These are phyloP conservation scores for Ustilago vetiveriae DNA, from an alignment of 1,284 basidiomycete genomes.

Conservation along the genomic window DNA sequence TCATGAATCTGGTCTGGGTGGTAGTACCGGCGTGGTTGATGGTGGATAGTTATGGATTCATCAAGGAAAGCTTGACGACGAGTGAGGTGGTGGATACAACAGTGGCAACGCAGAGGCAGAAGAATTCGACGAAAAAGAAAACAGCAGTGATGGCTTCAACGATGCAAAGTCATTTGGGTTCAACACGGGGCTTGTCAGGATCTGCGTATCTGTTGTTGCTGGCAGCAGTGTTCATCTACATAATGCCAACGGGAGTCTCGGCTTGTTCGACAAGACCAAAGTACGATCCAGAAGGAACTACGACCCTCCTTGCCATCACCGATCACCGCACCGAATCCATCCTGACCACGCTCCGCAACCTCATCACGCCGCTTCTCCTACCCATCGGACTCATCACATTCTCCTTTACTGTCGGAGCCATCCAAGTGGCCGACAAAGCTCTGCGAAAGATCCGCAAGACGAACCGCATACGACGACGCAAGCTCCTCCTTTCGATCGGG, in stretches of 20 bases:
- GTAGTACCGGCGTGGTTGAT: conserved; percentile 39
- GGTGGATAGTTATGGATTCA: conserved; percentile 28
- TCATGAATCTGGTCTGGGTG: conserved; percentile 50
- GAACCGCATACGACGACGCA: conserved; percentile 25
- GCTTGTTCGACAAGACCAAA: neutral
- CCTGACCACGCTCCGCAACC: conserved; percentile 1
- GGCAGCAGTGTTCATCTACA: conserved; percentile 16
- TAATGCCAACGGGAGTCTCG: conserved; percentile 17
- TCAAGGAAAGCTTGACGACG: conserved; percentile 6
- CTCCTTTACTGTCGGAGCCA: conserved; percentile 22
- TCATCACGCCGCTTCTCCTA: conserved; percentile 20
- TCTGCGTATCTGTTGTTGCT: conserved; percentile 27
- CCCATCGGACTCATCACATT: conserved; percentile 26
- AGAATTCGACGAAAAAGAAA: neutral
- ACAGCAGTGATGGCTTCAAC: neutral
- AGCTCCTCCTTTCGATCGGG: conserved; percentile 19
- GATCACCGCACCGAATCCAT: conserved; percentile 1
- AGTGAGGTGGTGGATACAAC: conserved; percentile 1
- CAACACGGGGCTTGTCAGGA: conserved; percentile 13
- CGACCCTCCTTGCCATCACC: conserved; percentile 1
- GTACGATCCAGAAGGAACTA: conserved; percentile 7
- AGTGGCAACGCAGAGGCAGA: neutral
- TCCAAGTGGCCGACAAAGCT: conserved; percentile 34
- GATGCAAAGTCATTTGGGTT: neutral
- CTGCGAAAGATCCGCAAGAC: conserved; percentile 15